phyloP scores from a whole-genome alignment of 192 early-diverging fungal species.

The Entomortierella lignicola region DNA sequence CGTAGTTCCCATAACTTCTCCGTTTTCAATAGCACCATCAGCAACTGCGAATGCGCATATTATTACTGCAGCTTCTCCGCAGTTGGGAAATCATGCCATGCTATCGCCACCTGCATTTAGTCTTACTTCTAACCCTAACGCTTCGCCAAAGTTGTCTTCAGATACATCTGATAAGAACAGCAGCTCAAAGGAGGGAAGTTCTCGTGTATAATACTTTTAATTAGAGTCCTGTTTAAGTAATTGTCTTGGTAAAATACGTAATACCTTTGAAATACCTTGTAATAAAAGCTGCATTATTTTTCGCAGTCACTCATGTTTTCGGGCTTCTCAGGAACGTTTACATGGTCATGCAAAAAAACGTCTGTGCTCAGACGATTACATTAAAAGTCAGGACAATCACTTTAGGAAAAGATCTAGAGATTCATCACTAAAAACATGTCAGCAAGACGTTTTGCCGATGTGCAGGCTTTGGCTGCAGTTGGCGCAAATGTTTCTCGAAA shows the following conservation, averaged over 20 bases:
- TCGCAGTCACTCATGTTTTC: too few relatives aligned
- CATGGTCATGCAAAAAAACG: too few relatives aligned
- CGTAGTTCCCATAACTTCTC: background rate
- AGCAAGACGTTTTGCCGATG: constrained; percentile 52
- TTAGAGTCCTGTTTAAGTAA: too few relatives aligned
- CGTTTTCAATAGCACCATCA: background rate
- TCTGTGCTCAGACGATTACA: too few relatives aligned
- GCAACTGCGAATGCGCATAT: background rate
- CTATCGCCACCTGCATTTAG: background rate
- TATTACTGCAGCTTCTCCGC: background rate
- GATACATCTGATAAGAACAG: background rate
- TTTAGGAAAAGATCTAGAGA: background rate
- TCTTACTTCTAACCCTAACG: background rate
- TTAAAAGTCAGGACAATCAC: too few relatives aligned
- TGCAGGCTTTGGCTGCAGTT: constrained; percentile 22
- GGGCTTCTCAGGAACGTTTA: background rate
- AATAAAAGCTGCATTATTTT: too few relatives aligned
- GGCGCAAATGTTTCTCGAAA: constrained; percentile 25
- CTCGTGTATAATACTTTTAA: too few relatives aligned
- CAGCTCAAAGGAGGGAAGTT: too few relatives aligned
- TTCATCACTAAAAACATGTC: constrained; percentile 17
- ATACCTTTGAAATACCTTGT: too few relatives aligned
- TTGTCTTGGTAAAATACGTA: too few relatives aligned
- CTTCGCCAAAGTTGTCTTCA: background rate
- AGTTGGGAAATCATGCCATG: background rate